Evolutionary conservation across 441 rosid genomes (phyloP), one percentile per base, ranked within the genome.

Genomic region (Eruca vesicaria): DNA sequence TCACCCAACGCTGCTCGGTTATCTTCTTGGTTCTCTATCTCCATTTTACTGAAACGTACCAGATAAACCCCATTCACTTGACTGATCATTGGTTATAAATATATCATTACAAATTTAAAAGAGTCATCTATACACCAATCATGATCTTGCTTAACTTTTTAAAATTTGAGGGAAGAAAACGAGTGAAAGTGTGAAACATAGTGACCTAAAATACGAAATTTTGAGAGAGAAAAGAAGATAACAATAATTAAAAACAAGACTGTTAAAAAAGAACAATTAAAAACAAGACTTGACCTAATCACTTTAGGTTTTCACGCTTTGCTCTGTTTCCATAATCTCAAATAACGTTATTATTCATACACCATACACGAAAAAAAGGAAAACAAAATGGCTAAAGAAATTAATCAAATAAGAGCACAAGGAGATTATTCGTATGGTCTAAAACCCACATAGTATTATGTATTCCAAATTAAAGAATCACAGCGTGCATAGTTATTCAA

Each of bases 1-100:
- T 50, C 77, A 14, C 73, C 80, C 41, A 31, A 20, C 43, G 52
- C 29, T 36, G 66, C 28, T 7, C 53, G 26, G 32, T 57, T 28
- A 36, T 63, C 68, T 31, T 62, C 38, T 4, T 61, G 53, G 2
- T 63, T 67, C 67, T 68, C 74, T 43, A 63, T 73, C 71, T 73
- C 78, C 81, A 73, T 78, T 31, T 55, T 71, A 20, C 77, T 72
- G 20, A 36, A 66, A 50, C 11, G 56, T 50, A 71, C 55, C 72
- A 41, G 63, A 36, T 21, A 76, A 43, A 3, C 31, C 11, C 4
- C 69, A 48, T 62, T 68, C 9, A 55, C 23, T 66, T 71, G 67
- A 64, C 80, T 63, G 8, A 60, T 63, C 7, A 20, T 69, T 28
- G 63, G 52, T 21, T 61, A 69, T 55, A 50, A 19, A 21, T 45